Base-by-base conservation (phyloP, 768 basidiomycete species). In the Tubosaeta sp. region DNA sequence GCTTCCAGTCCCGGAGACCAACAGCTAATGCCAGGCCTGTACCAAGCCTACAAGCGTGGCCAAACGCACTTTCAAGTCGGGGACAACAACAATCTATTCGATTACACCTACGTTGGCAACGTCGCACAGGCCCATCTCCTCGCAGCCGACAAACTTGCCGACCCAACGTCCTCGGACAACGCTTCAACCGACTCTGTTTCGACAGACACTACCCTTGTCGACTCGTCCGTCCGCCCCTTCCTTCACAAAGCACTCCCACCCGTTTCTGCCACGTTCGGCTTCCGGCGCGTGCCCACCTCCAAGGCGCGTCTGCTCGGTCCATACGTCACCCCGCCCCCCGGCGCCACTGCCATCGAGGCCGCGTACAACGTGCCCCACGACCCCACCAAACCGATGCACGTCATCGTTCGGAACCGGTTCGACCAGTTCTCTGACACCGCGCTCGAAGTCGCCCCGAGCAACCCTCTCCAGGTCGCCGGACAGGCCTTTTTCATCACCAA, bases 401-500 rank as follows among this genome's bases (percentile, higher is more conserved):
- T 84, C 9, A 81, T 88, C 44, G 68, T 84, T 37, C 84, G 92
- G 19, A 88, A 84, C 35, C 84, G 85, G 16, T 95, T 90, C 69
- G 94, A 97, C 70, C 84, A 84, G 52, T 79, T 94, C 50, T 80
- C 84, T 3, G 81, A 82, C 10, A 65, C 70, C 27, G 76, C 78
- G 13, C 71, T 91, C 50, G 77, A 74, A 29, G 74, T 78, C 42
- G 72, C 78, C 26, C 72, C 77, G 6, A 67, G 67, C 0, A 78
- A 79, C 46, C 83, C 85, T 8, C 76, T 93, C 9, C 79, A 85
- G 58, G 90, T 97, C 48, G 94, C 92, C 5, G 95, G 95, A 0
- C 90, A 97, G 67, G 90, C 73, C 4, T 99, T 94, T 75, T 95
- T 93, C 78, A 90, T 99, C 71, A 95, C 94, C 51, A 98, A 98